phyloP scores from a whole-genome alignment of 2,329 filamentous ascomycete species.

The Graphilbum ipis-grandicollis region DNA sequence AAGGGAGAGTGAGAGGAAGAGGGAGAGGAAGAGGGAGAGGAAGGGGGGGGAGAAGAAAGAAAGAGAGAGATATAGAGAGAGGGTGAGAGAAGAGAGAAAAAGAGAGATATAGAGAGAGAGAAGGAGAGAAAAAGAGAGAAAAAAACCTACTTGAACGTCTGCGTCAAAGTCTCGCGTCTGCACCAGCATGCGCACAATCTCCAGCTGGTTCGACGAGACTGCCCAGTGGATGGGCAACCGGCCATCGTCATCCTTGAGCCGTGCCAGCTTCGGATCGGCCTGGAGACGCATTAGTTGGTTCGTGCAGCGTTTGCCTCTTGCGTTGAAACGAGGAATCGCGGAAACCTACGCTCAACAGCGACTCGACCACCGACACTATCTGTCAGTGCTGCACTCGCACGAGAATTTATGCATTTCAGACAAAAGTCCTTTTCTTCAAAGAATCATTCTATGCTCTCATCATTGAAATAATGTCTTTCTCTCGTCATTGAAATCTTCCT shows the following conservation, averaged over 20 bases:
- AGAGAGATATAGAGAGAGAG: too few relatives aligned
- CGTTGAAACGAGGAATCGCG: too few relatives aligned
- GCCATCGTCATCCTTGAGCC: constrained; percentile 63
- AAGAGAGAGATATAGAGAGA: too few relatives aligned
- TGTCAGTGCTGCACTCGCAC: too few relatives aligned
- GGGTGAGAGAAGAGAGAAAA: too few relatives aligned
- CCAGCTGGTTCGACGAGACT: constrained; percentile 60
- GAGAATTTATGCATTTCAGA: too few relatives aligned
- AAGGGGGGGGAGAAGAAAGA: too few relatives aligned
- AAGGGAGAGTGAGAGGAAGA: not conserved
- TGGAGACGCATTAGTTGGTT: constrained; percentile 15
- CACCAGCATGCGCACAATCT: constrained; percentile 57
- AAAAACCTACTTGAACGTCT: constrained; percentile 40
- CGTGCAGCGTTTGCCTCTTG: not conserved
- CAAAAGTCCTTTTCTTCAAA: too few relatives aligned
- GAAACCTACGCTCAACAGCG: constrained; percentile 44
- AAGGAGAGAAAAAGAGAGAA: not conserved
- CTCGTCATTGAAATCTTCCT: too few relatives aligned
- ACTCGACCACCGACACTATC: constrained; percentile 43
- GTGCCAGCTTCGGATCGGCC: constrained; percentile 65
- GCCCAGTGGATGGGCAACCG: constrained; percentile 93
- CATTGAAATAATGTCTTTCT: too few relatives aligned
- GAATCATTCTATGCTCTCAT: too few relatives aligned
- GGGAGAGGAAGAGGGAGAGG: too few relatives aligned
- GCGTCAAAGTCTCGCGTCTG: constrained; percentile 61